Evolutionary conservation across 305 asterid species (phyloP).

Genomic region (Stenogyne calaminthoides): DNA sequence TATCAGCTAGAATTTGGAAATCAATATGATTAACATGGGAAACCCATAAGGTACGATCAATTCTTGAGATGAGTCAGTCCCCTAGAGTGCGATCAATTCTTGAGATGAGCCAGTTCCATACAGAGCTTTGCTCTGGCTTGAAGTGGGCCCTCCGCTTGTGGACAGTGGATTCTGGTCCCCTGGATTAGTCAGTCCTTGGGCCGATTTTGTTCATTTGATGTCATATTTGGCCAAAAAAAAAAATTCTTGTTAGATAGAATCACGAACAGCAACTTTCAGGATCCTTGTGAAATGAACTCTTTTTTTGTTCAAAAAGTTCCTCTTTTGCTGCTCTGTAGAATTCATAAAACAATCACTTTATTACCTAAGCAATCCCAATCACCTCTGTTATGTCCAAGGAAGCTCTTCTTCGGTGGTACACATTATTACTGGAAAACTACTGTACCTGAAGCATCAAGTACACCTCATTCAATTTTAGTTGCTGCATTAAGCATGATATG

Average conservation of each 20-base stretch:
- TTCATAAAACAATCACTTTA: not conserved
- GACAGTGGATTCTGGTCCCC: too few relatives aligned
- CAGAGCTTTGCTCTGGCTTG: too few relatives aligned
- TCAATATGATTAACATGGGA: too few relatives aligned
- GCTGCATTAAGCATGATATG: not conserved
- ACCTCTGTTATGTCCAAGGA: conserved; percentile 2
- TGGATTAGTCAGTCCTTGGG: too few relatives aligned
- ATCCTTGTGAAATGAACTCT: not conserved
- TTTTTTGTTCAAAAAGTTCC: not conserved
- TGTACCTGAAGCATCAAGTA: not conserved
- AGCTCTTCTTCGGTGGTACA: not conserved
- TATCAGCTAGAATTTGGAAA: not conserved
- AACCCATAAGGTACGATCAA: too few relatives aligned
- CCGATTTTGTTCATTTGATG: conserved; percentile 8
- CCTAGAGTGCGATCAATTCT: too few relatives aligned
- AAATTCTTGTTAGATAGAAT: not conserved
- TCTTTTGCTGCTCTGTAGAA: not conserved
- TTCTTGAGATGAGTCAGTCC: too few relatives aligned
- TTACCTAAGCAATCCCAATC: not conserved
- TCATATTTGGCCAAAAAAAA: not conserved
- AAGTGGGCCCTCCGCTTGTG: too few relatives aligned
- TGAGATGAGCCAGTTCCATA: too few relatives aligned
- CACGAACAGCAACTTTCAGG: not conserved
- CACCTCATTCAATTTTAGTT: not conserved
- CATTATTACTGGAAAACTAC: not conserved